Evolutionary conservation across 2,329 filamentous ascomycete genomes (phyloP).

Genomic region (Clarireedia paspali): DNA sequence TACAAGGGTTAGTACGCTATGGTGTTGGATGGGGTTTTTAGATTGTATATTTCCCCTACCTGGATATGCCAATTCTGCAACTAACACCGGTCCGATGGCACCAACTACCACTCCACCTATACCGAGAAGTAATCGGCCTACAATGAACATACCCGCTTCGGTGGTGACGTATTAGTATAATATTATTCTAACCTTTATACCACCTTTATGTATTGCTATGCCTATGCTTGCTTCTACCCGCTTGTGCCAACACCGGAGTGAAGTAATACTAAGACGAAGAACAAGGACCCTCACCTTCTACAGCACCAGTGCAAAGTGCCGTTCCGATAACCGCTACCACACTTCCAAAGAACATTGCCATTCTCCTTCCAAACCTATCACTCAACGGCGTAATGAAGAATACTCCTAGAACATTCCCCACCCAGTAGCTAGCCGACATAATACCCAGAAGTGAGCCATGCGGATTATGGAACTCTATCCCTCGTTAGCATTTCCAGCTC

Average conservation of each 20-base stretch:
- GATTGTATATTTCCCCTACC: background rate
- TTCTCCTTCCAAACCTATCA: slow-evolving; percentile 4
- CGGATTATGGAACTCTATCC: slow-evolving; percentile 15
- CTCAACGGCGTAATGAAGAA: slow-evolving; percentile 14
- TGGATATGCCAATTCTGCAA: slow-evolving; percentile 9
- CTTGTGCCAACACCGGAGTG: background rate
- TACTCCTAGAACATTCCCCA: slow-evolving; percentile 17
- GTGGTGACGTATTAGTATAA: background rate
- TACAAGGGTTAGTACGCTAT: background rate
- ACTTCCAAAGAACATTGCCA: slow-evolving; percentile 8
- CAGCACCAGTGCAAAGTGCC: slow-evolving; percentile 4
- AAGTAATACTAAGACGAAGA: background rate
- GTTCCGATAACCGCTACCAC: slow-evolving; percentile 5
- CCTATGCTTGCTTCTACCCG: background rate
- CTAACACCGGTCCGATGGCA: slow-evolving; percentile 13
- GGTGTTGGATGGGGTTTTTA: background rate
- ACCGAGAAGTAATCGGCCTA: slow-evolving; percentile 1
- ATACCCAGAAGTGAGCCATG: slow-evolving; percentile 13
- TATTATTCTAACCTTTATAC: background rate
- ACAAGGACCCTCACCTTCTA: background rate
- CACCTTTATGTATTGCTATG: background rate
- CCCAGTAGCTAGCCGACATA: slow-evolving; percentile 15
- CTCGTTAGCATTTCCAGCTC: background rate
- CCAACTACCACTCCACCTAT: slow-evolving; percentile 12
- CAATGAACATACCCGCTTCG: slow-evolving; percentile 8